Evolutionary conservation across 139 green algal species (phyloP).

Genomic region (Tetradesmus obliquus): DNA sequence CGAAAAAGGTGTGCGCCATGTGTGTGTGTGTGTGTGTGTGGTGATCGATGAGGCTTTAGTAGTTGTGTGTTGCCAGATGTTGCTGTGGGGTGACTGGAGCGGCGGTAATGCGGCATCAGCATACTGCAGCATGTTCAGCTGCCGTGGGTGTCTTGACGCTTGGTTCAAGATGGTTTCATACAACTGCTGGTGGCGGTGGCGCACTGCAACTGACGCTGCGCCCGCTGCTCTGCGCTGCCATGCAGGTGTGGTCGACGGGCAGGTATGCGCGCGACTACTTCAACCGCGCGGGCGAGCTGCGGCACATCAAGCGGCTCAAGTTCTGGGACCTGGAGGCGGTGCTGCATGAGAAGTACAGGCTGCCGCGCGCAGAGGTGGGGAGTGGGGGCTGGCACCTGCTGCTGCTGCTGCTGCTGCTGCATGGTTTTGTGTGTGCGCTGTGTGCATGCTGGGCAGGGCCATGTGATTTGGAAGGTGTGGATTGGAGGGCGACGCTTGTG

Average conservation of each 20-base stretch:
- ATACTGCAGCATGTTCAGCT: too few relatives aligned
- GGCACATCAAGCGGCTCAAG: conserved; percentile 92
- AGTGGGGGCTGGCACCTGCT: neutral
- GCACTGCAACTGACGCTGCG: neutral
- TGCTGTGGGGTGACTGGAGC: neutral
- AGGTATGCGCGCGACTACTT: conserved; percentile 92
- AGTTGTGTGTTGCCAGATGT: neutral
- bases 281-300: conserved; percentile 90
- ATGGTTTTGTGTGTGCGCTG: neutral
- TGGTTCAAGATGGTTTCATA: neutral
- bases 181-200: neutral
- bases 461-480: neutral
- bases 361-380: conserved; percentile 84
- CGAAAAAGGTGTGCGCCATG: conserved; percentile 77
- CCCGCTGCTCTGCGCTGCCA: neutral
- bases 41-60: neutral
- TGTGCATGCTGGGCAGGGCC: neutral
- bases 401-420: neutral
- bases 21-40: conserved; percentile 76
- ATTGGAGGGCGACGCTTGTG: neutral
- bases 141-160: too few relatives aligned
- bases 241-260: conserved; percentile 75
- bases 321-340: conserved; percentile 95
- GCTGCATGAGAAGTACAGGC: conserved; percentile 94
- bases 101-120: neutral